Conservation (phyloP, 495 filamentous ascomycete genomes). For the Neurospora sp. region DNA sequence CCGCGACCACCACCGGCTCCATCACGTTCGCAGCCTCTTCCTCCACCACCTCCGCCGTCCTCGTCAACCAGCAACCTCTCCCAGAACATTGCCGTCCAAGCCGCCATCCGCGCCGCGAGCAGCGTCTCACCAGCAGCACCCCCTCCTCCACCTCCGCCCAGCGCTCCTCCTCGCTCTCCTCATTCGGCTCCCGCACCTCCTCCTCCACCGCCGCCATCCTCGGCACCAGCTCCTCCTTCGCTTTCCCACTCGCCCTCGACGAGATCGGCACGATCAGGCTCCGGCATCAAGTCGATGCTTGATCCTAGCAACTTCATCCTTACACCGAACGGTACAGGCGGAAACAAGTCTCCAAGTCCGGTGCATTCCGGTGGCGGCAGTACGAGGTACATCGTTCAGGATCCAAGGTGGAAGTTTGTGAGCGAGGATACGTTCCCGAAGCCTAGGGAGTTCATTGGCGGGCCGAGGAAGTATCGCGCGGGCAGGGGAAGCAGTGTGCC, state of each 20-base stretch:
- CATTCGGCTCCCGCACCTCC: constrained; percentile 26
- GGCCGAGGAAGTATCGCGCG: constrained; percentile 68
- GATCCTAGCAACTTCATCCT: constrained; percentile 74
- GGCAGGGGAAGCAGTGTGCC: constrained; percentile 91
- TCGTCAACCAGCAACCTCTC: constrained; percentile 14
- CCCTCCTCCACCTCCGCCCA: constrained; percentile 32
- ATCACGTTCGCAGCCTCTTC: constrained; percentile 7
- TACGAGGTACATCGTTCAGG: constrained; percentile 54
- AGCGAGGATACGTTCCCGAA: constrained; percentile 73
- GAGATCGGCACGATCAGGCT: constrained; percentile 19
- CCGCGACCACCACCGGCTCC: constrained; percentile 29
- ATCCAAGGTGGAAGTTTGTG: constrained; percentile 79
- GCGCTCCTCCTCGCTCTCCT: constrained; percentile 23
- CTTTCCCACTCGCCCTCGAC: constrained; percentile 23
- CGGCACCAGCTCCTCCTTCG: constrained; percentile 27
- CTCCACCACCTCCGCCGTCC: constrained; percentile 19
- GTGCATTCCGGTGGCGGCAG: constrained; percentile 29
- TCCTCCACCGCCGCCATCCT: constrained; percentile 22
- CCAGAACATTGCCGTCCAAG: constrained; percentile 39
- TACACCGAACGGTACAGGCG: constrained; percentile 35
- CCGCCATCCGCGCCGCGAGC: constrained; percentile 38
- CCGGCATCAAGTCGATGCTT: constrained; percentile 45
- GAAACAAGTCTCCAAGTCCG: constrained; percentile 18
- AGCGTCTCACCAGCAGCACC: constrained; percentile 34
- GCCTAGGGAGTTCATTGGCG: constrained; percentile 67